Evolutionary conservation across 306 rosid species (phyloP).

Genomic region (Alnus glutinosa): DNA sequence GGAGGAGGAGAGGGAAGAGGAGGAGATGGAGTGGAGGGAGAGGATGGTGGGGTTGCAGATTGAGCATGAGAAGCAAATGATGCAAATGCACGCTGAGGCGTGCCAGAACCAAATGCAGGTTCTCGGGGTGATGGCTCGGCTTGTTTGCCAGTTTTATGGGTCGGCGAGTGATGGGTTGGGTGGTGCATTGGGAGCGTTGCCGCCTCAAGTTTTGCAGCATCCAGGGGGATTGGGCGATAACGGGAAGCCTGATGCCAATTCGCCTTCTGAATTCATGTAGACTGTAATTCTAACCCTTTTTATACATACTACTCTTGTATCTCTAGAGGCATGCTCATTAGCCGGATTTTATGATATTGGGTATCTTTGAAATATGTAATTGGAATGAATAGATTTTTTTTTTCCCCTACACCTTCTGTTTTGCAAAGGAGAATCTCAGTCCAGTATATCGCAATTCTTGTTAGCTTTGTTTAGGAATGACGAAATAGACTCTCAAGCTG

Average conservation of each 20-base stretch:
- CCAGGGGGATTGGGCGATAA: slow-evolving; percentile 57
- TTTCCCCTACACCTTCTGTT: slow-evolving; percentile 1
- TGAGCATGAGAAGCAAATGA: slow-evolving; percentile 87
- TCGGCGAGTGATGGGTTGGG: slow-evolving; percentile 69
- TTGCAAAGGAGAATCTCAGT: slow-evolving; percentile 13
- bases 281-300: slow-evolving; percentile 16
- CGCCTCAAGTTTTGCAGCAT: slow-evolving; percentile 82
- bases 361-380: background rate
- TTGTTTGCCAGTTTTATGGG: slow-evolving; percentile 77
- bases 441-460: slow-evolving; percentile 11
- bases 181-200: slow-evolving; percentile 62
- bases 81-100: slow-evolving; percentile 87
- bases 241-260: slow-evolving; percentile 80
- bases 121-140: slow-evolving; percentile 72
- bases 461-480: background rate
- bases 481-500: slow-evolving; percentile 8
- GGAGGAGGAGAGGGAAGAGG: slow-evolving; percentile 84
- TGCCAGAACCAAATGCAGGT: slow-evolving; percentile 92
- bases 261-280: slow-evolving; percentile 81
- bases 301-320: slow-evolving; percentile 3
- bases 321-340: slow-evolving; percentile 15
- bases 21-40: slow-evolving; percentile 92
- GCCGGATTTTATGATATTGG: background rate
- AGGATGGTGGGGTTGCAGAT: slow-evolving; percentile 81
- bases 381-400: slow-evolving; percentile 11